phyloP scores from a whole-genome alignment of 805 yeast species.

The Saturnispora diversa region DNA sequence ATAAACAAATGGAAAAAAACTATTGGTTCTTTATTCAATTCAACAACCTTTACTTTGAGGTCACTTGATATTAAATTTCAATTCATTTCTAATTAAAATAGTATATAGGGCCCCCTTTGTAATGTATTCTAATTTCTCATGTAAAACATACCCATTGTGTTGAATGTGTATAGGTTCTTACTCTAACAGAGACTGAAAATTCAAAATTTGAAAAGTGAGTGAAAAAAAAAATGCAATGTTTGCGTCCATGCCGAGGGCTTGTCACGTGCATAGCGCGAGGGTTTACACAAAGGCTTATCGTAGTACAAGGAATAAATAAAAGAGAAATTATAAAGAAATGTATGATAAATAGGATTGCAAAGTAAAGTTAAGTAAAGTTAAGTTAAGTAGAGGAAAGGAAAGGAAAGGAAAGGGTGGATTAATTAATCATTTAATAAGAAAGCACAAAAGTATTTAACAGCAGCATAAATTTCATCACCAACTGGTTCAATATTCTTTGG shows the following conservation, averaged over 20 bases:
- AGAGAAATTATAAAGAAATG: neutral
- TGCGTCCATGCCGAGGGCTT: neutral
- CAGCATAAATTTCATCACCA: constrained; percentile 64
- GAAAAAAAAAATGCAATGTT: constrained; percentile 2
- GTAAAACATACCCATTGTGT: constrained; percentile 3
- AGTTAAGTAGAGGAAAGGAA: neutral
- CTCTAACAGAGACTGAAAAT: constrained; percentile 1
- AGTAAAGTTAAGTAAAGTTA: neutral
- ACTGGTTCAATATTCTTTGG: constrained; percentile 62
- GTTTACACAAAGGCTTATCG: neutral
- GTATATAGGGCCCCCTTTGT: neutral
- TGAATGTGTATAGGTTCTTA: constrained; percentile 5
- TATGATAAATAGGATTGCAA: neutral
- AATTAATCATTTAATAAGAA: constrained; percentile 35
- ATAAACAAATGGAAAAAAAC: no score
- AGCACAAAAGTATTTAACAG: constrained; percentile 55
- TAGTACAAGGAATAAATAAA: neutral
- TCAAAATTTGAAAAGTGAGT: neutral
- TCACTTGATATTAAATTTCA: no score
- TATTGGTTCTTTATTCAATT: no score
- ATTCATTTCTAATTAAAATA: neutral
- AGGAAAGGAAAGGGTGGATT: neutral
- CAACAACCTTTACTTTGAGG: no score
- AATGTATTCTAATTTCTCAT: neutral
- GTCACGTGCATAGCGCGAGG: neutral